Conservation (phyloP, 148 eudicot species). For the Diospyros kaki region DNA sequence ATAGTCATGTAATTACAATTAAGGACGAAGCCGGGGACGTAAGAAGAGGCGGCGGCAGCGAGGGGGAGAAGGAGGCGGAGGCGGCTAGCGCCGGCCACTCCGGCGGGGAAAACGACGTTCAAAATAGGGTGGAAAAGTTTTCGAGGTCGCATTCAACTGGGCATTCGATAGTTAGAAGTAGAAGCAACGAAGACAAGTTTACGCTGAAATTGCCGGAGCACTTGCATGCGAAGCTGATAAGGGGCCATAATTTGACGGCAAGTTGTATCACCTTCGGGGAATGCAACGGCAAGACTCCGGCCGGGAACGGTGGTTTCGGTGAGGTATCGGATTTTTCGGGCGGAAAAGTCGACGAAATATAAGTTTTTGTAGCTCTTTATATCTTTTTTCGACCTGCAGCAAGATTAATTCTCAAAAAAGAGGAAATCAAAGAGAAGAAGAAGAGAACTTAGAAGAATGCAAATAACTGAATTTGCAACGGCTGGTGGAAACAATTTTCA, state of each 20-base stretch:
- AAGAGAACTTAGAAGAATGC: too few species aligned
- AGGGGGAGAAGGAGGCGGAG: not conserved
- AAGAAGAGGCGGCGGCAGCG: not conserved
- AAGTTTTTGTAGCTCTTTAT: not conserved
- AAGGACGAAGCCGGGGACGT: slow-evolving; percentile 17
- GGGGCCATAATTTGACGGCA: slow-evolving; percentile 35
- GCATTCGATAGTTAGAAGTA: slow-evolving; percentile 48
- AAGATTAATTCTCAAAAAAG: too few species aligned
- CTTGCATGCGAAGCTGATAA: slow-evolving; percentile 25
- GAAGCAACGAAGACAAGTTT: slow-evolving; percentile 37
- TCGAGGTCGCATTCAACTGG: slow-evolving; percentile 77
- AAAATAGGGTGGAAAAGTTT: slow-evolving; percentile 26
- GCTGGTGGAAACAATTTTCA: too few species aligned
- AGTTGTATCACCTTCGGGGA: slow-evolving; percentile 53
- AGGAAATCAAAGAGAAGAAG: too few species aligned
- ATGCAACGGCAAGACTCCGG: slow-evolving; percentile 9
- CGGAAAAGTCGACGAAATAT: slow-evolving; percentile 15
- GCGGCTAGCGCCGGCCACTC: not conserved
- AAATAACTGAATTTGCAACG: too few species aligned
- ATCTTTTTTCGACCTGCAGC: too few species aligned
- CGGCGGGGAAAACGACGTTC: not conserved
- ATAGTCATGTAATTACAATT: slow-evolving; percentile 26
- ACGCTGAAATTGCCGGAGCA: slow-evolving; percentile 51
- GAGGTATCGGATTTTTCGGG: slow-evolving; percentile 19
- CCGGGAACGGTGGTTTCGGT: slow-evolving; percentile 19